A percentile compares a stretch with the other conserved stretches of the same genome.
phyloP scores from a whole-genome alignment of 2,329 filamentous ascomycete genomes.

The Hymenoscyphus infarciens region DNA sequence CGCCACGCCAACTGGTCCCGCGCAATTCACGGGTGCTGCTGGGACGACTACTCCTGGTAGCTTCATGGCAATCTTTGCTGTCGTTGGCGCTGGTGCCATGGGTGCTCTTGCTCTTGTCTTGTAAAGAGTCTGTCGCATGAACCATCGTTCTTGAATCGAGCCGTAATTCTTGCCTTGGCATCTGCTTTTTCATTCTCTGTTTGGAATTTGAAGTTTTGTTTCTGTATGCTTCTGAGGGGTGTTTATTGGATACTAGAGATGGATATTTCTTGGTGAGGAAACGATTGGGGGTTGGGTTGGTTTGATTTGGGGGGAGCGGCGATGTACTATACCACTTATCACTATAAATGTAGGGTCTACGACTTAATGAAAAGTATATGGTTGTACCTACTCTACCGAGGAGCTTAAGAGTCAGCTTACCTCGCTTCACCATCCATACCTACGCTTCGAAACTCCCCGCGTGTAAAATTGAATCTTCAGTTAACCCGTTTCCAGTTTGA shows the following conservation, averaged over 20 bases:
- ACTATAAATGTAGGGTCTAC: constrained; percentile 3
- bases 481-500: no score
- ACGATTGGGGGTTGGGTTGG: neutral
- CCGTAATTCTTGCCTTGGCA: neutral
- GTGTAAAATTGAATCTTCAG: no score
- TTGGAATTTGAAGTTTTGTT: neutral
- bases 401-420: neutral
- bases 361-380: constrained; percentile 8
- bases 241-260: neutral
- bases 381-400: constrained; percentile 10
- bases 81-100: constrained; percentile 5
- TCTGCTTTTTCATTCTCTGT: neutral
- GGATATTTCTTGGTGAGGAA: neutral
- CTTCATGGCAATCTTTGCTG: constrained; percentile 2
- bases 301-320: neutral
- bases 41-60: neutral
- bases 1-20: neutral
- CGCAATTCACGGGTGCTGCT: constrained; percentile 13
- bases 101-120: constrained; percentile 9
- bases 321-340: neutral
- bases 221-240: neutral
- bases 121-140: no score
- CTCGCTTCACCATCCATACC: no score
- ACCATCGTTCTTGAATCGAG: neutral
- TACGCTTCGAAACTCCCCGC: no score